phyloP scores from a whole-genome alignment of 2,329 filamentous ascomycete species.

The Fusarium kyushuense region DNA sequence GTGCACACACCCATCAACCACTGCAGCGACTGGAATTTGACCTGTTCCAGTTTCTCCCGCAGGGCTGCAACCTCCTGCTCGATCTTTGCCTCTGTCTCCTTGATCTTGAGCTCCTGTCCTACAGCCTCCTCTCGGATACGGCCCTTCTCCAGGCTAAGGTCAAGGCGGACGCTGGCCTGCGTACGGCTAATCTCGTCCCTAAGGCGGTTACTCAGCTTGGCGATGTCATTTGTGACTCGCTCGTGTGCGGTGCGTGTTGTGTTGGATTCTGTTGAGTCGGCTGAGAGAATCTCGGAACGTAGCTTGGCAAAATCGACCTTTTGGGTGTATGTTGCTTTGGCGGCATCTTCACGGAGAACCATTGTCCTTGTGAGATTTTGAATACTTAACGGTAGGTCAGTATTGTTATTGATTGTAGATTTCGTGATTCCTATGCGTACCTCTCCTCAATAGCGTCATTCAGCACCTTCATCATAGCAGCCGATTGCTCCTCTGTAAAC shows the following conservation, averaged over 20 bases:
- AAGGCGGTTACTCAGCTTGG: conserved; percentile 89
- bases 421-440: conserved; percentile 52
- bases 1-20: conserved; percentile 93
- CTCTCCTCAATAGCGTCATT: conserved; percentile 98
- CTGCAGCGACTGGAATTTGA: conserved; percentile 98
- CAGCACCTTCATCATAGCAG: conserved; percentile 98
- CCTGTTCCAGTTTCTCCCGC: conserved; percentile 91
- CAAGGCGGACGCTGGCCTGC: conserved; percentile 90
- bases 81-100: conserved; percentile 98
- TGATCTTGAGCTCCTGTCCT: conserved; percentile 96
- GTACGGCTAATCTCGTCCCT: conserved; percentile 95
- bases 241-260: conserved; percentile 92
- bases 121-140: conserved; percentile 96
- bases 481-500: conserved; percentile 94
- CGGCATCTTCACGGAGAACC: conserved; percentile 94
- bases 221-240: conserved; percentile 91
- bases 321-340: conserved; percentile 82
- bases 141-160: conserved; percentile 96
- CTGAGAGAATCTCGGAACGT: conserved; percentile 90
- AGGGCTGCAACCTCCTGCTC: conserved; percentile 95
- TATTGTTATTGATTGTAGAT: neutral
- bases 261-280: conserved; percentile 90
- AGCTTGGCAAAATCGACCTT: conserved; percentile 99
- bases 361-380: conserved; percentile 98
- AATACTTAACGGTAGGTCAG: conserved; percentile 67